Conservation (phyloP, 352 stramenopile species). For the Phytophthora palmivora region DNA sequence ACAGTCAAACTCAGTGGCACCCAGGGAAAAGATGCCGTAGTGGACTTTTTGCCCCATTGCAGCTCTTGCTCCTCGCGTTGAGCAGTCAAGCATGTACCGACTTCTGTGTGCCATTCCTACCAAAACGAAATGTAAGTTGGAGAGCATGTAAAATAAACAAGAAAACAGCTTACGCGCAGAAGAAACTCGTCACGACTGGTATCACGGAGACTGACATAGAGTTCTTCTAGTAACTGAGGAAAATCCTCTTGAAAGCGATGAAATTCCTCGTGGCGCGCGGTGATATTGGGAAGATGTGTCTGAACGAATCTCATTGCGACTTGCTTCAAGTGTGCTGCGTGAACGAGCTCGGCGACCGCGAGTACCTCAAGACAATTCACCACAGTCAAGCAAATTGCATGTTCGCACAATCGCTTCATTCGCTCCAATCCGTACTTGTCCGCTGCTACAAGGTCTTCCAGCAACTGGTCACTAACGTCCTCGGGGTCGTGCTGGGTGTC, state of each 20-base stretch:
- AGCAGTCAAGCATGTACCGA: slow-evolving; percentile 27
- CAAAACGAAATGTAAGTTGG: slow-evolving; percentile 3
- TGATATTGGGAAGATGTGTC: slow-evolving; percentile 38
- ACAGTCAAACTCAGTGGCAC: slow-evolving; percentile 53
- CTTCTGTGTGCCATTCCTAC: slow-evolving; percentile 53
- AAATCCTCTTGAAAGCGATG: slow-evolving; percentile 39
- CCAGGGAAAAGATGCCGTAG: slow-evolving; percentile 54
- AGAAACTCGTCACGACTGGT: slow-evolving; percentile 37
- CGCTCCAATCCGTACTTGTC: slow-evolving; percentile 79
- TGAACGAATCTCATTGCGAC: slow-evolving; percentile 47
- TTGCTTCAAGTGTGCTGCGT: slow-evolving; percentile 65
- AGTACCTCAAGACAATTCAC: slow-evolving; percentile 71
- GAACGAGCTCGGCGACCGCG: slow-evolving; percentile 64
- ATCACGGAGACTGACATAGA: slow-evolving; percentile 46
- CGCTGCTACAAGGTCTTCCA: slow-evolving; percentile 78
- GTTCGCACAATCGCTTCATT: slow-evolving; percentile 74
- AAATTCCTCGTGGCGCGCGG: slow-evolving; percentile 35
- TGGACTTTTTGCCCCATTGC: slow-evolving; percentile 36
- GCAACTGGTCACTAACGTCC: slow-evolving; percentile 43
- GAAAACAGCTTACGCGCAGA: slow-evolving; percentile 35
- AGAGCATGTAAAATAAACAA: slow-evolving; percentile 1
- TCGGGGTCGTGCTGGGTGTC: slow-evolving; percentile 17
- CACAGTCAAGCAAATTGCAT: slow-evolving; percentile 46
- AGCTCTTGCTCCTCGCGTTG: slow-evolving; percentile 41
- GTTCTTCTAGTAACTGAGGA: slow-evolving; percentile 52